Evolutionary conservation across 148 eudicot species (phyloP).

Genomic region (Talinum fruticosum): DNA sequence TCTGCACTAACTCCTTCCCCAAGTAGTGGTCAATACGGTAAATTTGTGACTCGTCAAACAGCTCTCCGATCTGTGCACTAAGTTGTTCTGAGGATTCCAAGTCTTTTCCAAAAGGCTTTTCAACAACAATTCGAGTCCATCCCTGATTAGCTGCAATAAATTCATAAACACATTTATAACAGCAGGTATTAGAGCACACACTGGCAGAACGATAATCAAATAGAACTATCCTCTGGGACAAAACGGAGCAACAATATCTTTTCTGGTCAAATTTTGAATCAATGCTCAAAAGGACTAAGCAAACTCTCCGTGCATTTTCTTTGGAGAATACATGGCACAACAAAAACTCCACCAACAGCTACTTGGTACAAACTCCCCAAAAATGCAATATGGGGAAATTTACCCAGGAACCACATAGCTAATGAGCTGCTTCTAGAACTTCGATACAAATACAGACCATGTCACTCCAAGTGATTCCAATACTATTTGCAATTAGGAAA

Average conservation of each 20-base stretch:
- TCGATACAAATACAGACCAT: background rate
- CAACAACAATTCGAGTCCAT: slow-evolving; percentile 96
- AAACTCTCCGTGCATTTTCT: background rate
- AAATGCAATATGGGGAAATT: background rate
- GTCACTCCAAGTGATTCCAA: background rate
- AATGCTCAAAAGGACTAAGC: background rate
- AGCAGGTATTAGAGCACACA: background rate
- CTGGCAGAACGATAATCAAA: background rate
- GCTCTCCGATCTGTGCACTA: slow-evolving; percentile 80
- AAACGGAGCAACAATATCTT: background rate
- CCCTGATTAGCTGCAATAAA: slow-evolving; percentile 76
- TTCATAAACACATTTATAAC: background rate
- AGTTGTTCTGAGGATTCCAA: slow-evolving; percentile 81
- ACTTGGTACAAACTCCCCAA: background rate
- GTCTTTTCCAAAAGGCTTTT: slow-evolving; percentile 97
- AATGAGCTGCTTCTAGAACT: background rate
- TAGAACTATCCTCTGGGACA: background rate
- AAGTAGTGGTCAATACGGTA: slow-evolving; percentile 94
- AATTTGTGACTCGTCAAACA: slow-evolving; percentile 89
- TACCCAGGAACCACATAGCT: background rate
- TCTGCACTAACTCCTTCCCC: slow-evolving; percentile 98
- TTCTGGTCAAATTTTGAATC: background rate
- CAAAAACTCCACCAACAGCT: background rate
- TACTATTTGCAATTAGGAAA: background rate
- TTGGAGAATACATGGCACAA: background rate